Conservation (phyloP, 225 moss, liverwort and hornwort species). For the Polytrichum formosum region DNA sequence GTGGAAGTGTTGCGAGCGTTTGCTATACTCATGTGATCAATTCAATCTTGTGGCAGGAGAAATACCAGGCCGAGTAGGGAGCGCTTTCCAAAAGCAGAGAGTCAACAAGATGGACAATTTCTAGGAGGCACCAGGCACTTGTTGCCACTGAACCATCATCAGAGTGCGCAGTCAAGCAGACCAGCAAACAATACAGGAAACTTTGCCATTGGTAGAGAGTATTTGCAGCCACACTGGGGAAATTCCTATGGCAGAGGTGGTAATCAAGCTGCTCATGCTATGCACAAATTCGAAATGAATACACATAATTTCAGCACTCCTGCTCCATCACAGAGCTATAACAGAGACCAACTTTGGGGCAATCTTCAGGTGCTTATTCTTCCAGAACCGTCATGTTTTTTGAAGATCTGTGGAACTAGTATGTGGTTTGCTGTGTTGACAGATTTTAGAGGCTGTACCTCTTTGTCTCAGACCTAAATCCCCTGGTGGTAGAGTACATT, state of each 20-base stretch:
- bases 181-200: background rate
- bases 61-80: background rate
- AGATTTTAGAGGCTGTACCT: no score
- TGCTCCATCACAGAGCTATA: background rate
- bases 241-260: conserved; percentile 18
- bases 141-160: background rate
- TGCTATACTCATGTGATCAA: no score
- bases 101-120: conserved; percentile 3
- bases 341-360: background rate
- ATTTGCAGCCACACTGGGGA: conserved; percentile 29
- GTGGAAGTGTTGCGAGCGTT: no score
- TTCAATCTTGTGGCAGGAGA: conserved; percentile 16
- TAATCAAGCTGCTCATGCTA: conserved; percentile 1
- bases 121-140: conserved; percentile 3
- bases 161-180: conserved; percentile 4
- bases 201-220: conserved; percentile 11
- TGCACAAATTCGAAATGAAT: conserved; percentile 1
- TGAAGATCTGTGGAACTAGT: no score
- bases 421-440: no score
- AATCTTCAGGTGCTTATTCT: background rate
- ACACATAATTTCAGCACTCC: conserved; percentile 3
- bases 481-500: no score
- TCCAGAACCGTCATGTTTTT: no score
- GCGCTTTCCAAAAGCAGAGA: conserved; percentile 14
- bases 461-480: no score